These are phyloP conservation scores for Trichoderma parareesei DNA, from an alignment of 495 filamentous ascomycete genomes.

Conservation along the genomic window DNA sequence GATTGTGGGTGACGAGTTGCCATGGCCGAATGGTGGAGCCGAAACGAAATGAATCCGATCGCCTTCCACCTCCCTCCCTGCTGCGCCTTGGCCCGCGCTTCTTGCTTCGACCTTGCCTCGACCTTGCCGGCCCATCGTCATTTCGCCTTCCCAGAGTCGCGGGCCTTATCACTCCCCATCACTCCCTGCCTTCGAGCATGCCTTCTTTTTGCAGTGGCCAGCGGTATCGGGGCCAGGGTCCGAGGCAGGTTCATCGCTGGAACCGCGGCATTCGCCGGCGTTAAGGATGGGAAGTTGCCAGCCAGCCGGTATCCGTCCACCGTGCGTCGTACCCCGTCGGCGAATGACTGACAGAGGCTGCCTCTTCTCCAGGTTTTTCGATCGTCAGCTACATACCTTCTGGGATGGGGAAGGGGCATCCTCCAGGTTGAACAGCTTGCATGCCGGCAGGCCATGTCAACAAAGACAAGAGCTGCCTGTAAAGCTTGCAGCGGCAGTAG, in stretches of 20 bases:
- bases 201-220: background rate
- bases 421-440: background rate
- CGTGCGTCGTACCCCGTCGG: no score
- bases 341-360: background rate
- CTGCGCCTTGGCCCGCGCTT: background rate
- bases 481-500: background rate
- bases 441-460: background rate
- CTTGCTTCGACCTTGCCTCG: background rate
- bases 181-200: background rate
- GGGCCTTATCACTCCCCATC: background rate
- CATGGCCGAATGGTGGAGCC: background rate
- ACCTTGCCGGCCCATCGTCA: slow-evolving; percentile 4
- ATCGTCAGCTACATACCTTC: background rate
- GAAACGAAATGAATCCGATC: background rate
- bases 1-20: background rate
- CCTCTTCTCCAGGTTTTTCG: background rate
- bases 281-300: background rate
- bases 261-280: background rate
- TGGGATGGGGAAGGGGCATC: background rate
- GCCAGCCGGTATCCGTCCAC: no score
- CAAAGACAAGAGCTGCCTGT: background rate
- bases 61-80: background rate
- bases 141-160: background rate
- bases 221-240: background rate
- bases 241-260: background rate